Evolutionary conservation across 176 grass and related monocot genomes (phyloP).

Genomic region (Eleusine coracana): DNA sequence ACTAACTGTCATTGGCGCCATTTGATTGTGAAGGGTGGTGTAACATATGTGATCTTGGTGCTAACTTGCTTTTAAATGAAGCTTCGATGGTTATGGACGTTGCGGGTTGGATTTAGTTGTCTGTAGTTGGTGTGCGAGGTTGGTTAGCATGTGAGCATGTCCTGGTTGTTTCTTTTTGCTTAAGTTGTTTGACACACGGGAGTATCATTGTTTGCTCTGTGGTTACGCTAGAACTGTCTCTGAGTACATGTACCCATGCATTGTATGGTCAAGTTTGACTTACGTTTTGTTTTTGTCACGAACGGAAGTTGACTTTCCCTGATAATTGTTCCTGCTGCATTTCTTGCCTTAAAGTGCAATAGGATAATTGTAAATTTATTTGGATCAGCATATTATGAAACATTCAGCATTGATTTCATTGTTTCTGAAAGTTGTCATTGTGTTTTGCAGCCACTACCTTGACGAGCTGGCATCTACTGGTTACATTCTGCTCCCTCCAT

Average conservation of each 20-base stretch:
- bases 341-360: background rate
- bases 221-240: conserved; percentile 3
- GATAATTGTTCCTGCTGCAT: background rate
- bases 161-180: conserved; percentile 37
- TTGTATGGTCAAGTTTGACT: background rate
- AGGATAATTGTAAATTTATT: background rate
- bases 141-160: conserved; percentile 19
- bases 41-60: conserved; percentile 20
- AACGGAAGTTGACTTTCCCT: conserved; percentile 9
- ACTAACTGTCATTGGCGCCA: background rate
- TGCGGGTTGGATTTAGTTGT: conserved; percentile 15
- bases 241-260: conserved; percentile 7
- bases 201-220: conserved; percentile 38
- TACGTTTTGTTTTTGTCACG: background rate
- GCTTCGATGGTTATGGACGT: background rate
- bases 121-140: conserved; percentile 15
- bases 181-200: conserved; percentile 33
- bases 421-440: background rate
- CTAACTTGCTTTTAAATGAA: conserved; percentile 16
- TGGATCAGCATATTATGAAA: background rate
- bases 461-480: conserved; percentile 99
- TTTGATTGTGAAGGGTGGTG: background rate
- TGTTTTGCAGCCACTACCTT: conserved; percentile 91
- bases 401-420: background rate
- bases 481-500: conserved; percentile 98